Evolutionary conservation across 805 yeast species (phyloP).

Genomic region (Starmerella floris): DNA sequence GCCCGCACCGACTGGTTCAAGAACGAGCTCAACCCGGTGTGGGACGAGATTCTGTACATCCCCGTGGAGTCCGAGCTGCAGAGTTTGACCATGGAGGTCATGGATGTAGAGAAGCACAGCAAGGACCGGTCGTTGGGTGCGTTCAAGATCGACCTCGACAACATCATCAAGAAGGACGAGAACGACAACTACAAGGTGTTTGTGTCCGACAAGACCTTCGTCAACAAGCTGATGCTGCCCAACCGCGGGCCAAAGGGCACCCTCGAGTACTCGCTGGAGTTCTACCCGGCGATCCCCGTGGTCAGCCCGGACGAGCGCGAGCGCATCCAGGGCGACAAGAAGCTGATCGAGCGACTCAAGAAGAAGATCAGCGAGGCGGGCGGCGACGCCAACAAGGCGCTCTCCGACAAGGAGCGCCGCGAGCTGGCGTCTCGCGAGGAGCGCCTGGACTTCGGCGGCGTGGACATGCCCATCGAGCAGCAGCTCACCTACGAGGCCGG

Average conservation of each 20-base stretch:
- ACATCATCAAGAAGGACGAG: constrained; percentile 46
- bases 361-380: constrained; percentile 19
- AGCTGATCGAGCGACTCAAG: constrained; percentile 20
- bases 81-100: constrained; percentile 68
- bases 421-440: constrained; percentile 20
- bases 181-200: constrained; percentile 53
- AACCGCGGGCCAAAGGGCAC: constrained; percentile 72
- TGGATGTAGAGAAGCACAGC: constrained; percentile 76
- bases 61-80: constrained; percentile 77
- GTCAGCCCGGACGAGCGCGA: constrained; percentile 47
- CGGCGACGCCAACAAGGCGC: constrained; percentile 12
- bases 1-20: constrained; percentile 62
- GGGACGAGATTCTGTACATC: constrained; percentile 71
- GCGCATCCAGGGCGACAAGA: constrained; percentile 41
- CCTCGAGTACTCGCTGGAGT: constrained; percentile 58
- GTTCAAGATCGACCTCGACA: constrained; percentile 54
- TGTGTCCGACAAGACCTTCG: constrained; percentile 42
- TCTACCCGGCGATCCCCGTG: constrained; percentile 75
- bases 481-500: constrained; percentile 55
- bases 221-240: constrained; percentile 53
- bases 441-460: constrained; percentile 24
- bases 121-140: constrained; percentile 81
- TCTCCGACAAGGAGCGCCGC: constrained; percentile 27
- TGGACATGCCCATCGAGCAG: constrained; percentile 32
- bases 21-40: constrained; percentile 63